Evolutionary conservation across 768 basidiomycete genomes (phyloP).

Genomic region (Boletus insuetus): DNA sequence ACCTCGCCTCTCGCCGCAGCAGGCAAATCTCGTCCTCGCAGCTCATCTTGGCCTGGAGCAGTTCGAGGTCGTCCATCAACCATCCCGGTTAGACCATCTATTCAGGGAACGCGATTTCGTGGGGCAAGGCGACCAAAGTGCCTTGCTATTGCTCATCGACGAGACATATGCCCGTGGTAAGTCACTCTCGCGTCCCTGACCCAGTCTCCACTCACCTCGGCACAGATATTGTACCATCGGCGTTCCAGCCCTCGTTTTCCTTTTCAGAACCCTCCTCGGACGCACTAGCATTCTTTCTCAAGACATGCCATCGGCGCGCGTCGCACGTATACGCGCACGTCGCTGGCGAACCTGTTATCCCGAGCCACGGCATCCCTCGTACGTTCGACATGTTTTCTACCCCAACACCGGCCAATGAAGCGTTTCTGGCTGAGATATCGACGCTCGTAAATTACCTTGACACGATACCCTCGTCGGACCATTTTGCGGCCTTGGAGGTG

Average conservation of each 20-base stretch:
- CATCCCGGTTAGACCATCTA: slow-evolving; percentile 18
- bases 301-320: slow-evolving; percentile 59
- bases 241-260: slow-evolving; percentile 48
- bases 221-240: slow-evolving; percentile 57
- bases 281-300: slow-evolving; percentile 49
- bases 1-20: slow-evolving; percentile 44
- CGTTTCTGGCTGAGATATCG: slow-evolving; percentile 41
- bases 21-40: slow-evolving; percentile 59
- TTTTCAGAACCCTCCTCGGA: slow-evolving; percentile 31
- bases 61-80: slow-evolving; percentile 49
- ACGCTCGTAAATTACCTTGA: slow-evolving; percentile 55
- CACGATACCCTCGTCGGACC: slow-evolving; percentile 28
- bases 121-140: slow-evolving; percentile 50
- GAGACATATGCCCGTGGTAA: slow-evolving; percentile 55
- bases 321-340: slow-evolving; percentile 54
- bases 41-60: slow-evolving; percentile 71
- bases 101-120: slow-evolving; percentile 49
- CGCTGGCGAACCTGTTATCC: slow-evolving; percentile 37
- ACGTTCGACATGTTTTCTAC: slow-evolving; percentile 42
- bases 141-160: slow-evolving; percentile 54
- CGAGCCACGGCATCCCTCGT: slow-evolving; percentile 30
- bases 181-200: slow-evolving; percentile 8
- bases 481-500: slow-evolving; percentile 66
- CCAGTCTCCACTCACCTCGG: not conserved
- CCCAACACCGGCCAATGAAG: slow-evolving; percentile 37